These are phyloP conservation scores for Clavispora asparagi DNA, from an alignment of 805 yeast species.

Conservation along the genomic window DNA sequence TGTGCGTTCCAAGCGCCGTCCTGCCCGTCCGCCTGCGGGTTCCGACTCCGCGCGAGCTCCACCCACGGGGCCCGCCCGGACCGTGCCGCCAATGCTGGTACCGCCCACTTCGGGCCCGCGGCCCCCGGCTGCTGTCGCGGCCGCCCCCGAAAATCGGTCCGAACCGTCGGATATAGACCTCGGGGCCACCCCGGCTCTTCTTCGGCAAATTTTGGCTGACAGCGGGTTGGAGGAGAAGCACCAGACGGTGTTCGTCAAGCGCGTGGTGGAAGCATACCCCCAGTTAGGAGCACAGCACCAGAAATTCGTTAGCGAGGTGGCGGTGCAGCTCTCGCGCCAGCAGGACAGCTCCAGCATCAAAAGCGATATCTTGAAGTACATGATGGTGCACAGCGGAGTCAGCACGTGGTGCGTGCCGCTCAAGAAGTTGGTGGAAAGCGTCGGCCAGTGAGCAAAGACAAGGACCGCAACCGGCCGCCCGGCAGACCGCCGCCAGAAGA, in stretches of 20 bases:
- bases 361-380: conserved; percentile 42
- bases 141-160: neutral
- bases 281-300: conserved; percentile 7
- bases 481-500: neutral
- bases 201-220: conserved; percentile 4
- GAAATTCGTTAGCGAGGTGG: conserved; percentile 8
- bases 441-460: neutral
- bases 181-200: conserved; percentile 1
- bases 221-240: conserved; percentile 4
- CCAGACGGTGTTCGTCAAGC: conserved; percentile 5
- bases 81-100: neutral
- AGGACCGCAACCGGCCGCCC: neutral
- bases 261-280: conserved; percentile 8
- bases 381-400: conserved; percentile 53
- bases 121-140: neutral
- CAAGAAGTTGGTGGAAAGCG: conserved; percentile 37
- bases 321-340: conserved; percentile 4
- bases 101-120: neutral
- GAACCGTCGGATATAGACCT: neutral
- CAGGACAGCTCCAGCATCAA: conserved; percentile 20
- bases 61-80: neutral
- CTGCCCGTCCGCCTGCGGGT: neutral
- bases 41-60: neutral
- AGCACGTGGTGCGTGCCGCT: conserved; percentile 66
- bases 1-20: conserved; percentile 1